These are phyloP conservation scores for Schizopora paradoxa DNA, from an alignment of 1,284 basidiomycete species.

Conservation along the genomic window DNA sequence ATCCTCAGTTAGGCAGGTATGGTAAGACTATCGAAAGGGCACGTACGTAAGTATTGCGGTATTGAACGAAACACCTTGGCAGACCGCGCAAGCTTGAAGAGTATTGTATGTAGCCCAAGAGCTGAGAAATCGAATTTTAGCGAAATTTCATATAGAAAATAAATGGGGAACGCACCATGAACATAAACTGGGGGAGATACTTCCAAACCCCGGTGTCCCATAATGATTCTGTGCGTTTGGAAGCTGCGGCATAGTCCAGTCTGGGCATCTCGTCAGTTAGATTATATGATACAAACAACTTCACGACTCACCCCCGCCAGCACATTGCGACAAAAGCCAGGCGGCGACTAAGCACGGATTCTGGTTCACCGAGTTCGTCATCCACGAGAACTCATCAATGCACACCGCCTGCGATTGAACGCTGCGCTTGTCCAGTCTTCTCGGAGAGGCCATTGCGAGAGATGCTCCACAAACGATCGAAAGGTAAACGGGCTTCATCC, in stretches of 20 bases:
- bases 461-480: too few species aligned
- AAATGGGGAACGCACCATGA: slow-evolving; percentile 4
- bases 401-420: slow-evolving; percentile 8
- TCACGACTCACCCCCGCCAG: slow-evolving; percentile 1
- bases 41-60: slow-evolving; percentile 5
- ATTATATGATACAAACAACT: background rate
- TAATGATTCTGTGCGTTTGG: slow-evolving; percentile 5
- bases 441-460: too few species aligned
- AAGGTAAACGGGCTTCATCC: too few species aligned
- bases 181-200: slow-evolving; percentile 9
- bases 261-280: background rate
- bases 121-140: background rate
- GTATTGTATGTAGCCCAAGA: slow-evolving; percentile 19
- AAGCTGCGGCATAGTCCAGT: background rate
- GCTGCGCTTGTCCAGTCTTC: background rate
- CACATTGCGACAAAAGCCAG: slow-evolving; percentile 9
- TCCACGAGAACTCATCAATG: slow-evolving; percentile 7
- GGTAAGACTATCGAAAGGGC: background rate
- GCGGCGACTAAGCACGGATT: slow-evolving; percentile 13
- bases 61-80: slow-evolving; percentile 7
- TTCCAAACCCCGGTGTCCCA: slow-evolving; percentile 3
- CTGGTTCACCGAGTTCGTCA: slow-evolving; percentile 11
- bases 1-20: too few species aligned
- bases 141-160: background rate
- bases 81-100: slow-evolving; percentile 14